Percentiles rank a stretch among this genome's conserved stretches.
phyloP scores from a whole-genome alignment of 305 asterid species.

The Lippia alba region DNA sequence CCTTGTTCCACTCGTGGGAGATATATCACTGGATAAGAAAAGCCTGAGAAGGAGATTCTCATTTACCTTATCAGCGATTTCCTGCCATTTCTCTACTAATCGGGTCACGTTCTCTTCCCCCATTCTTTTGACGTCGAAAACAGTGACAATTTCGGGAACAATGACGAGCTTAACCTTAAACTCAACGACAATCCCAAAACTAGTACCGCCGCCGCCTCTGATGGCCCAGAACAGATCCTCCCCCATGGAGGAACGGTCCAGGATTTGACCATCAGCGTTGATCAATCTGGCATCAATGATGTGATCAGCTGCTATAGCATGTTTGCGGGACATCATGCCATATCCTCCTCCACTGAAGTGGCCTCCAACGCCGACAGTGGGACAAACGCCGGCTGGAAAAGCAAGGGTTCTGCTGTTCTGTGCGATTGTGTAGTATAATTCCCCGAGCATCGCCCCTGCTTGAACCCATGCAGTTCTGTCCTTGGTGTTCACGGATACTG shows the following conservation, averaged over 20 bases:
- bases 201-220: constrained; percentile 43
- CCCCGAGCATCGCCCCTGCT: constrained; percentile 35
- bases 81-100: constrained; percentile 31
- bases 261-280: constrained; percentile 26
- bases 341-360: constrained; percentile 44
- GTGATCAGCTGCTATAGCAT: constrained; percentile 39
- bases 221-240: constrained; percentile 44
- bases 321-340: constrained; percentile 42
- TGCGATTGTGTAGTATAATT: constrained; percentile 34
- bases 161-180: constrained; percentile 29
- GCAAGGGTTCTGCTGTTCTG: constrained; percentile 32
- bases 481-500: not conserved
- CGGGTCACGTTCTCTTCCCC: constrained; percentile 26
- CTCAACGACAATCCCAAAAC: constrained; percentile 38
- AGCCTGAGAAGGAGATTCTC: constrained; percentile 4
- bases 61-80: constrained; percentile 8
- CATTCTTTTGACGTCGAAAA: constrained; percentile 26
- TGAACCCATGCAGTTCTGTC: constrained; percentile 1
- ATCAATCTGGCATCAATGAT: constrained; percentile 38
- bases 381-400: not conserved
- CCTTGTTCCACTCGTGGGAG: not conserved
- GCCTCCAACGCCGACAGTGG: constrained; percentile 1
- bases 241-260: constrained; percentile 33
- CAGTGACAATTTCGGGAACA: constrained; percentile 32
- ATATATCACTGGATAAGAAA: not conserved